Evolutionary conservation across 2,329 filamentous ascomycete species (phyloP), one percentile per base, ranked within the genome.

Genomic region (Trichophyton simii): DNA sequence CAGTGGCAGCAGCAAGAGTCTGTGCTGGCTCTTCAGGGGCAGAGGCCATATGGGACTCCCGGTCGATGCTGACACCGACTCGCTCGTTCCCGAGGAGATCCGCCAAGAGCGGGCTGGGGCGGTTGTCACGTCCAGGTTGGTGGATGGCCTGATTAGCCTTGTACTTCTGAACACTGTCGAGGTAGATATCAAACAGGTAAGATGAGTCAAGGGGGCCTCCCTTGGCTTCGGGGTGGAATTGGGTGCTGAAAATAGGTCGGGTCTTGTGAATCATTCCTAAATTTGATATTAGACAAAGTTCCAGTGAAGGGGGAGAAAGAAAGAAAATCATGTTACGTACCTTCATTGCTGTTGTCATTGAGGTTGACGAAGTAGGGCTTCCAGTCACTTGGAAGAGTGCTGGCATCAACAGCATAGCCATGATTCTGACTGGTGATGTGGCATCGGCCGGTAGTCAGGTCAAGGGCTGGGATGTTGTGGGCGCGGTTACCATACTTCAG

Each of bases 371-470:
- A 99, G 82, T 95, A 97, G 76, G 96, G 92, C 82, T 91, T 94
- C 85, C 91, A 99, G 42, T 96, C 91, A 61, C 78, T 80, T 60
- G 89, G 84, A 46, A 99, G 81, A 9, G 90, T 96, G 63, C 82
- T 81, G 4, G 88, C 83, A 71, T 97, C 92, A 63, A 99, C 89
- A 50, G 92, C 94, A 71, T 97, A 99, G 65, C 94, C 94, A 78
- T 97, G 94, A 80, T 97, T 97, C 81, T 99, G 94, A 75, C 87
- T 91, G 63, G 92, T 97, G 76, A 97, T 97, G 80, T 97, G 92
- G 84, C 94, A 97, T 76, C 92, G 90, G 62, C 94, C 92, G 42
- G 92, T 97, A 64, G 89, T 96, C 74, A 96, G 81, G 73, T 97
- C 92, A 62, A 97, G 80, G 63, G 91, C 91, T 7, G 94, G 94